Evolutionary conservation across 176 grass and related monocot genomes (phyloP).

Genomic region (Guadua angustifolia): DNA sequence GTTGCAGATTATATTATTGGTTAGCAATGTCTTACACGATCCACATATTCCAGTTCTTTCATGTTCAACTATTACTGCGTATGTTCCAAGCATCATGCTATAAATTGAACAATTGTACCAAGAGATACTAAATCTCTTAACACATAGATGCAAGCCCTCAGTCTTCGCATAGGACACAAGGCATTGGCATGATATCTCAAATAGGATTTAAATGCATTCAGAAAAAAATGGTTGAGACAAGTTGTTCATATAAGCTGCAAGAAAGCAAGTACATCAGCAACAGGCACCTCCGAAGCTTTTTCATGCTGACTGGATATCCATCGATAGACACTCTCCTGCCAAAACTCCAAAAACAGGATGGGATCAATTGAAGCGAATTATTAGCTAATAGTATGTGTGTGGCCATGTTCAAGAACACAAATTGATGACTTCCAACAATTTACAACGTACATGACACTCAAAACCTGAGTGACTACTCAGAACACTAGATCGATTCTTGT

Average conservation of each 20-base stretch:
- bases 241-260: conserved; percentile 54
- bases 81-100: background rate
- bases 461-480: background rate
- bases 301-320: conserved; percentile 58
- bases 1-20: background rate
- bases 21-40: background rate
- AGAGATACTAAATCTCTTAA: background rate
- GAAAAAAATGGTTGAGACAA: conserved; percentile 3
- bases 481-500: background rate
- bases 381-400: background rate
- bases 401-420: background rate
- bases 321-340: conserved; percentile 52
- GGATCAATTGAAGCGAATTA: conserved; percentile 4
- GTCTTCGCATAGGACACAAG: background rate
- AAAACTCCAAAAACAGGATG: conserved; percentile 21
- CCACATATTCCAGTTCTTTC: background rate
- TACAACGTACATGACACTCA: background rate
- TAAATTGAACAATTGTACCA: background rate
- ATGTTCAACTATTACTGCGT: background rate
- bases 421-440: conserved; percentile 20
- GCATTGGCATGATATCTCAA: background rate
- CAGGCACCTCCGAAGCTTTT: conserved; percentile 44
- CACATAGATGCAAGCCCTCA: background rate
- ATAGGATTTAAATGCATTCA: conserved; percentile 23
- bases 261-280: conserved; percentile 49